Conservation (phyloP, 2,329 filamentous ascomycete species). For the Lojkania enalia region DNA sequence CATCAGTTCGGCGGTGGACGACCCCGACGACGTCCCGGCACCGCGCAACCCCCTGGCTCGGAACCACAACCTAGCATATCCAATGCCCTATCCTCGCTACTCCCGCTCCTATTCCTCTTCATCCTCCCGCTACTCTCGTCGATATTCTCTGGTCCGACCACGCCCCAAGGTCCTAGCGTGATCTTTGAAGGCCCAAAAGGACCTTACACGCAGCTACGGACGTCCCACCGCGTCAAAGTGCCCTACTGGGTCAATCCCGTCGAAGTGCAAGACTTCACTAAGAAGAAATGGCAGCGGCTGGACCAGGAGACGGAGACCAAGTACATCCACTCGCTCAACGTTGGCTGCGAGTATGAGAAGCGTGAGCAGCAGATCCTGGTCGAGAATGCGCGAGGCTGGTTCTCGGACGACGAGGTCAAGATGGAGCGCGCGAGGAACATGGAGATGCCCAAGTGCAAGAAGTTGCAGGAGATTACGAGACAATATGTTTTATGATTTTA, state of each 20-base stretch:
- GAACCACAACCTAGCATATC: conserved; percentile 56
- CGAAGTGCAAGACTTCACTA: conserved; percentile 72
- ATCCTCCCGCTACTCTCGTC: conserved; percentile 80
- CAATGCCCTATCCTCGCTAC: conserved; percentile 67
- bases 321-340: conserved; percentile 68
- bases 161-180: conserved; percentile 67
- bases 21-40: conserved; percentile 72
- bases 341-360: conserved; percentile 75
- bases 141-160: conserved; percentile 62
- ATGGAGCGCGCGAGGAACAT: conserved; percentile 70
- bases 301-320: conserved; percentile 77
- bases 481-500: too few relatives aligned
- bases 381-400: conserved; percentile 84
- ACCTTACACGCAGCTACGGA: conserved; percentile 74
- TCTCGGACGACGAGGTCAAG: conserved; percentile 78
- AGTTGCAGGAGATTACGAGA: conserved; percentile 48
- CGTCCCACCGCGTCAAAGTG: conserved; percentile 70
- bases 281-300: conserved; percentile 70
- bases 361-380: conserved; percentile 66
- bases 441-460: conserved; percentile 63
- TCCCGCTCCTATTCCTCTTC: conserved; percentile 85
- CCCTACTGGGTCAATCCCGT: conserved; percentile 83
- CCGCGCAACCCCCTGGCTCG: conserved; percentile 58
- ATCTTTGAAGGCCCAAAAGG: conserved; percentile 72
- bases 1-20: conserved; percentile 89